Base-by-base conservation (phyloP, 495 filamentous ascomycete species). In the Hypomontagnella monticulosa region DNA sequence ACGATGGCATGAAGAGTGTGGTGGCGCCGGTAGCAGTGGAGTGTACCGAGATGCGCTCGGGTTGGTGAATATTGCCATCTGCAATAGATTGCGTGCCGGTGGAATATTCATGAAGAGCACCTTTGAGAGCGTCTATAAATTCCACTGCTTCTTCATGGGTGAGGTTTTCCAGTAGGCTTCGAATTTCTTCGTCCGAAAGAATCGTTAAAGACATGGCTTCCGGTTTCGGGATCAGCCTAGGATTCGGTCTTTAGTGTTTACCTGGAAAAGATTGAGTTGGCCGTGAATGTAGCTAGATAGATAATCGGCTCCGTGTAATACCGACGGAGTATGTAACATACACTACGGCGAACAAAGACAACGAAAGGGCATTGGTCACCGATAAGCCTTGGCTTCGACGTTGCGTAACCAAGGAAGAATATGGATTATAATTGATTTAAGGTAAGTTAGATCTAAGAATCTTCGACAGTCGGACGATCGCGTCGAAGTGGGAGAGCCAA, bases 1-100 rank as follows among this genome's bases (percentile, higher is more conserved):
- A 85, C 2, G 91, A 91, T 3, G 95, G 95, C 95, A 97, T 99
- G 74, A 97, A 95, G 30, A 98, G 80, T 0, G 91, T 97, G 2
- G 91, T 96, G 40, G 87, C 85, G 36, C 91, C 89, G 79, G 91
- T 89, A 16, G 78, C 81, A 3, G 81, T 50, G 30, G 83, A 77
- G 41, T 86, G 85, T 44, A 94, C 84, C 0, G 87, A 83, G 0
- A 90, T 90, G 44, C 94, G 85, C 54, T 87, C 85, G 0, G 94
- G 93, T 71, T 97, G 92, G 56, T 91, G 89, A 27, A 83, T 80
- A 3, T 85, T 44, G 20, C 70, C 75, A 40, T 78, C 73, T 14
- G 63, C 57, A 38, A 70, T 56, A 15, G 83, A 79, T 59, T 87
- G 82, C 1, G 83, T 87, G 3, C 86, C 86, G 7, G 88, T 91